A percentile compares a stretch with the other conserved stretches of the same genome.
phyloP scores from a whole-genome alignment of 257 asterid species.

The Capsicum baccatum region DNA sequence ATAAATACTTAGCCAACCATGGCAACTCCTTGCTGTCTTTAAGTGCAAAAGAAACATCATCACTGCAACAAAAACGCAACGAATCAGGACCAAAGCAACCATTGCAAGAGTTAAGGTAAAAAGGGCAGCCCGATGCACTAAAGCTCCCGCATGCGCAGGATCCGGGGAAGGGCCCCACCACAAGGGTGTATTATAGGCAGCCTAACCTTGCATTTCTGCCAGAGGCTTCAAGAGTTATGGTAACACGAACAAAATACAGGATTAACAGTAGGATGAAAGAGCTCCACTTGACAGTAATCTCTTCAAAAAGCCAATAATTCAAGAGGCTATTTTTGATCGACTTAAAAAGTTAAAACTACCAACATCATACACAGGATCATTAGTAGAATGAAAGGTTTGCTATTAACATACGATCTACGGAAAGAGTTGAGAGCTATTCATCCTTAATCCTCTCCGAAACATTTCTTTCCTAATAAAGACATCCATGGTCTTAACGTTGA shows the following conservation, averaged over 20 bases:
- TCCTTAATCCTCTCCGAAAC: not conserved
- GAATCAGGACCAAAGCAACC: conserved; percentile 9
- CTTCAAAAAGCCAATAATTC: not conserved
- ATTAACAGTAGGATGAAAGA: not conserved
- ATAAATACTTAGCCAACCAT: conserved; percentile 83
- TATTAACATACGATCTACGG: not conserved
- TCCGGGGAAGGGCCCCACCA: no score
- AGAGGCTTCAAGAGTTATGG: not conserved
- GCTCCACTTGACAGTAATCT: not conserved
- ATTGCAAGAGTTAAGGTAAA: not conserved
- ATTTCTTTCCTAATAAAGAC: not conserved
- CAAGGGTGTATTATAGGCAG: no score
- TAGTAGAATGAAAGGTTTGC: not conserved
- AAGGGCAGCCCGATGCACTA: no score
- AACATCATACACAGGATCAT: not conserved
- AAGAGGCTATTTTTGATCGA: not conserved
- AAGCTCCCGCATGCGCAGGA: no score
- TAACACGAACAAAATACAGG: not conserved
- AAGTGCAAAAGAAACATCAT: conserved; percentile 91
- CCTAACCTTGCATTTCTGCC: no score
- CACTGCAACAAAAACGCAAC: conserved; percentile 52
- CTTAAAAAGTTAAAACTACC: not conserved
- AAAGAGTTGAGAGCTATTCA: not conserved
- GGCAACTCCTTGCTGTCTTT: conserved; percentile 88
- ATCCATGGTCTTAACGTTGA: conserved; percentile 11